Conservation (phyloP, 495 filamentous ascomycete species). For the Annulohypoxylon nitens region DNA sequence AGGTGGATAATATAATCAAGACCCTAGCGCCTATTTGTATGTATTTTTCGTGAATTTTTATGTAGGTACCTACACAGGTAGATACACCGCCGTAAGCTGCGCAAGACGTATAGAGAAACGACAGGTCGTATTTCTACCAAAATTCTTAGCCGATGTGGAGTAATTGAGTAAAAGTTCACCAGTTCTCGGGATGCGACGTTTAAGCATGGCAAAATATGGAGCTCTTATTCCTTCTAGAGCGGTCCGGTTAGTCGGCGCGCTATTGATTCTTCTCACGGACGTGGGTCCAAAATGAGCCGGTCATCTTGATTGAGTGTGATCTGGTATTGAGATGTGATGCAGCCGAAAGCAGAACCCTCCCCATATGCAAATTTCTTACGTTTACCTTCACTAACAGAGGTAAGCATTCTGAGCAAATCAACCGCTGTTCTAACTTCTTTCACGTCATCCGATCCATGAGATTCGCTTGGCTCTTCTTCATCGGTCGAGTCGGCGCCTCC, state of each 20-base stretch:
- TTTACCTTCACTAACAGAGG: too few relatives aligned
- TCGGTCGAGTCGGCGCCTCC: conserved; percentile 14
- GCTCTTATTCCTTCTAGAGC: conserved; percentile 17
- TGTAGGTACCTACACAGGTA: background rate
- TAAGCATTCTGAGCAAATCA: too few relatives aligned
- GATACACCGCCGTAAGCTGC: background rate
- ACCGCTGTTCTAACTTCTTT: too few relatives aligned
- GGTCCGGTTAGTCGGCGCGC: conserved; percentile 28
- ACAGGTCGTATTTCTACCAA: background rate
- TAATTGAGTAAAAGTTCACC: background rate
- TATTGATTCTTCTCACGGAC: background rate
- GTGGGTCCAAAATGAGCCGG: background rate
- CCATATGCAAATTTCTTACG: background rate
- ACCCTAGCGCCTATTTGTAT: too few relatives aligned
- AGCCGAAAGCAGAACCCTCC: background rate
- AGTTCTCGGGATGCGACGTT: conserved; percentile 7
- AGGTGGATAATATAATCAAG: background rate
- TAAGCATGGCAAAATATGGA: conserved; percentile 19
- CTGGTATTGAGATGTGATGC: background rate
- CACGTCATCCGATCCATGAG: background rate
- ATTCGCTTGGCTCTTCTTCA: background rate
- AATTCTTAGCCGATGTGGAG: background rate
- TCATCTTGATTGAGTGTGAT: background rate
- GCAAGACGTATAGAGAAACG: background rate
- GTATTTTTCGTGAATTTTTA: background rate